A percentile compares a stretch with the other conserved stretches of the same genome.
Conservation (phyloP, 2,329 filamentous ascomycete genomes). For the Akanthomyces dipterigenus region DNA sequence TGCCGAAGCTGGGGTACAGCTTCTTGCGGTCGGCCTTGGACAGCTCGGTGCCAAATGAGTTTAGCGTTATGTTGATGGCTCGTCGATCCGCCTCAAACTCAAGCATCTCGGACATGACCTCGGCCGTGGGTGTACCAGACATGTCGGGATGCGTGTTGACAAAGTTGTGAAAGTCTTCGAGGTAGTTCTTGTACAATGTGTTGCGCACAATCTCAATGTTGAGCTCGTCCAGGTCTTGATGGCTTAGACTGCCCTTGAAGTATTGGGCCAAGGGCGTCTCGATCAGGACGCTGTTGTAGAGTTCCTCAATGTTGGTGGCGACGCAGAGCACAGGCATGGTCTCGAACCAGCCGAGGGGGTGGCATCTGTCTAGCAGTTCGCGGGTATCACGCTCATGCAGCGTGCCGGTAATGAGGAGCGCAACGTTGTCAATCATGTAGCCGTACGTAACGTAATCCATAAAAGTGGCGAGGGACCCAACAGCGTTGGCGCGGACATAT, state of each 20-base stretch:
- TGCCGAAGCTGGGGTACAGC: slow-evolving; percentile 88
- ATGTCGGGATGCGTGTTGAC: slow-evolving; percentile 86
- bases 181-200: slow-evolving; percentile 98
- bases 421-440: slow-evolving; percentile 99
- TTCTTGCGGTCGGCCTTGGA: slow-evolving; percentile 92
- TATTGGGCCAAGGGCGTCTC: slow-evolving; percentile 94
- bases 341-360: slow-evolving; percentile 97
- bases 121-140: slow-evolving; percentile 78
- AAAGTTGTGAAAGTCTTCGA: slow-evolving; percentile 95
- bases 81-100: slow-evolving; percentile 95
- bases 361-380: slow-evolving; percentile 90
- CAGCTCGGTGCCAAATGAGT: slow-evolving; percentile 95
- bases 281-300: slow-evolving; percentile 96
- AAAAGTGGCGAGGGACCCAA: slow-evolving; percentile 85
- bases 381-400: slow-evolving; percentile 95
- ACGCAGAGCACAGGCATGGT: slow-evolving; percentile 97
- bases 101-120: slow-evolving; percentile 92
- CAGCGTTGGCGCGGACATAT: slow-evolving; percentile 90
- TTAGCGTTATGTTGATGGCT: slow-evolving; percentile 98
- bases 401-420: slow-evolving; percentile 93
- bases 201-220: slow-evolving; percentile 99
- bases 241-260: slow-evolving; percentile 94
- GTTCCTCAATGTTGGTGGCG: slow-evolving; percentile 95
- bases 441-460: slow-evolving; percentile 98
- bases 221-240: slow-evolving; percentile 94